Conservation (phyloP, 2,329 filamentous ascomycete genomes). For the Magnaporthales sp. region DNA sequence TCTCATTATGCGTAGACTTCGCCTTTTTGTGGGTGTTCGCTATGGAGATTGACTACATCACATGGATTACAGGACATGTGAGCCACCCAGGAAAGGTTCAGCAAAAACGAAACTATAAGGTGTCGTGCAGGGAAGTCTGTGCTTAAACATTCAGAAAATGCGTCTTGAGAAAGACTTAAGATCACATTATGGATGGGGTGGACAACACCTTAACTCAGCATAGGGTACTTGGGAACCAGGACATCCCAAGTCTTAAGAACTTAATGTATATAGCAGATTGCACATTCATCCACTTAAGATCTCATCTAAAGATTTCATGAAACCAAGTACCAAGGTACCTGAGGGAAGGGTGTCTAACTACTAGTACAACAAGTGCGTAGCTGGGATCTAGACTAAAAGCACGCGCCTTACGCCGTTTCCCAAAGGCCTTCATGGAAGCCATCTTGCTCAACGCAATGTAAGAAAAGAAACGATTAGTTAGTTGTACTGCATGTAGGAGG, state of each 20-base stretch:
- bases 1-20: background rate
- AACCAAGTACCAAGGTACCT: background rate
- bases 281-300: background rate
- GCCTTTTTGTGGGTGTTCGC: background rate
- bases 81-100: background rate
- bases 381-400: background rate
- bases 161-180: background rate
- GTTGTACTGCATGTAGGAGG: conserved; percentile 98
- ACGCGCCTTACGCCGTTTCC: background rate
- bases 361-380: conserved; percentile 1
- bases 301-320: background rate
- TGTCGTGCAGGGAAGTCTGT: background rate
- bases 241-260: background rate
- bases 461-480: conserved; percentile 34
- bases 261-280: background rate
- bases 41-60: background rate
- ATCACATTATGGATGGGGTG: background rate
- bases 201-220: background rate
- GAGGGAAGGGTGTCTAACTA: background rate
- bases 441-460: background rate
- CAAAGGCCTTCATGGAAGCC: background rate
- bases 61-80: background rate
- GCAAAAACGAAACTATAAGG: background rate
- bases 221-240: background rate
- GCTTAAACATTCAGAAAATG: background rate